Evolutionary conservation across 306 rosid genomes (phyloP).

Genomic region (Malus sieversii): DNA sequence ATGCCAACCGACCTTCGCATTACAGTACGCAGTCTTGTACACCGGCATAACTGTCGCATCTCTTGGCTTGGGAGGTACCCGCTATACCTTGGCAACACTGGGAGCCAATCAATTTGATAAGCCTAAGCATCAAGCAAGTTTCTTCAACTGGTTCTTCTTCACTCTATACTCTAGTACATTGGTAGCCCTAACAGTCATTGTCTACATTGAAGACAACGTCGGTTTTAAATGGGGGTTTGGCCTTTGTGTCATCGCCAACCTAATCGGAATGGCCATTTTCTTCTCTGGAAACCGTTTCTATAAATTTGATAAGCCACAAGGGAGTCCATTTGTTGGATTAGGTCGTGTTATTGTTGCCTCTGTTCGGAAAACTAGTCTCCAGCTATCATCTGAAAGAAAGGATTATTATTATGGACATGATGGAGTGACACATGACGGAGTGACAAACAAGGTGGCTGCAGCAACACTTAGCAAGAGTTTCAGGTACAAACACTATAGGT

Average conservation of each 20-base stretch:
- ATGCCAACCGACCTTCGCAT: conserved; percentile 18
- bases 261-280: conserved; percentile 18
- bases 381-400: conserved; percentile 10
- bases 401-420: conserved; percentile 14
- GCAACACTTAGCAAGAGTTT: conserved; percentile 24
- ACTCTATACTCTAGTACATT: not conserved
- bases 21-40: conserved; percentile 30
- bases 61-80: conserved; percentile 41
- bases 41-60: conserved; percentile 13
- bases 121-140: conserved; percentile 14
- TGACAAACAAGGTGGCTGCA: not conserved
- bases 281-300: conserved; percentile 31
- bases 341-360: conserved; percentile 32
- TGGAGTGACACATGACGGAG: not conserved
- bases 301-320: conserved; percentile 8
- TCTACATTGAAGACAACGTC: conserved; percentile 32
- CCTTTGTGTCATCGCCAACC: conserved; percentile 4
- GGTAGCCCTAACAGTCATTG: conserved; percentile 16
- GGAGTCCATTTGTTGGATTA: conserved; percentile 28
- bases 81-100: conserved; percentile 37
- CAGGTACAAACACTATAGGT: conserved; percentile 22
- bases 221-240: conserved; percentile 42
- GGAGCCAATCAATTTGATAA: conserved; percentile 46
- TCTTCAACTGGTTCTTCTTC: conserved; percentile 46
- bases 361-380: conserved; percentile 25